A percentile compares a stretch with the other conserved stretches of the same genome.
Conservation (phyloP, 345 rosid species). For the Salix udensis region DNA sequence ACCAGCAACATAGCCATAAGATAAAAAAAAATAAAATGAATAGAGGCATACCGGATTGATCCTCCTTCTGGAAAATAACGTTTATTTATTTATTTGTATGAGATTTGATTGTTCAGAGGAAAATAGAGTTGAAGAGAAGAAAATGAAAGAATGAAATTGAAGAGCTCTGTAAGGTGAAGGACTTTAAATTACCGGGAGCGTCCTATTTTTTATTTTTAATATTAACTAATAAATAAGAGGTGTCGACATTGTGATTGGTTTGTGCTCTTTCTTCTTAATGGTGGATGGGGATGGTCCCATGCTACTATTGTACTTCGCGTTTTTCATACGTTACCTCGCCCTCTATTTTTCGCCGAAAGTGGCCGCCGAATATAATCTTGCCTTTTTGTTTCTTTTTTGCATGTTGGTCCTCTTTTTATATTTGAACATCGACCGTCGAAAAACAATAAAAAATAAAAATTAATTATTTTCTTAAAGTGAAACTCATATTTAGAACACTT, state of each 20-base stretch:
- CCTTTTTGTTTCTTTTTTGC: neutral
- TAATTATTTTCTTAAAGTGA: too few species aligned
- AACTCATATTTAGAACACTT: too few species aligned
- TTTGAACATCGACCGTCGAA: too few species aligned
- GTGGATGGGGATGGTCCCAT: neutral
- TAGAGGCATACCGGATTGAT: neutral
- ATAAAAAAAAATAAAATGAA: neutral
- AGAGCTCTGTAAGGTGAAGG: conserved; percentile 22
- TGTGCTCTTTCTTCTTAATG: too few species aligned
- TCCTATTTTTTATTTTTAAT: neutral
- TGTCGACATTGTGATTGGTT: conserved; percentile 7
- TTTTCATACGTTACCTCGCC: conserved; percentile 22
- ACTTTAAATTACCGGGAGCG: conserved; percentile 13
- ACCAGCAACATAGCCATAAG: neutral
- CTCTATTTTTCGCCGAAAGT: conserved; percentile 35
- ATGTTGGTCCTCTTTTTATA: neutral
- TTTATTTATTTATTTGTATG: too few species aligned
- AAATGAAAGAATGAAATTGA: neutral
- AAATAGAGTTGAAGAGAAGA: neutral
- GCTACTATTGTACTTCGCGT: conserved; percentile 36
- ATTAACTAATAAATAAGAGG: neutral
- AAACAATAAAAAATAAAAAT: too few species aligned
- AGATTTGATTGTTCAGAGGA: neutral
- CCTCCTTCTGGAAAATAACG: neutral
- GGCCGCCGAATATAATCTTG: conserved; percentile 26